These are phyloP conservation scores for Adansonia rubrostipa DNA, from an alignment of 441 rosid species.

Conservation along the genomic window DNA sequence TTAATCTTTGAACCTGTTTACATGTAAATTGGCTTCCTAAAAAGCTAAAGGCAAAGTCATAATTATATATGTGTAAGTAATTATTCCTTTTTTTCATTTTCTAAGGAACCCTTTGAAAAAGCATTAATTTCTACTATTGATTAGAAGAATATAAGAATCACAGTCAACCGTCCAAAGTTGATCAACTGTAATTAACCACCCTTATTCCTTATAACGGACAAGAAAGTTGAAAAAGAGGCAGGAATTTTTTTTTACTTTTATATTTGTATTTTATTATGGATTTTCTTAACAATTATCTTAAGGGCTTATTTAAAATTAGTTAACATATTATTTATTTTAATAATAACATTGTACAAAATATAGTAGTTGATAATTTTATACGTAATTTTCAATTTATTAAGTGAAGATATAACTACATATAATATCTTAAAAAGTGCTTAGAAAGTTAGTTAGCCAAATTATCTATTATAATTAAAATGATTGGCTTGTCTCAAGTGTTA, in stretches of 20 bases:
- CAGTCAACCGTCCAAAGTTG: conserved; percentile 6
- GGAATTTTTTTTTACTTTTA: neutral
- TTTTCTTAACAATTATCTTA: neutral
- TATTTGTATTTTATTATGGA: neutral
- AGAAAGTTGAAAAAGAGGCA: conserved; percentile 23
- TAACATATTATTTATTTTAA: too few relatives aligned
- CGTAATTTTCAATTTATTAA: too few relatives aligned
- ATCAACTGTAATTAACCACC: conserved; percentile 51
- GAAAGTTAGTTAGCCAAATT: too few relatives aligned
- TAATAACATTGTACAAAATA: too few relatives aligned
- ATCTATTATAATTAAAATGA: too few relatives aligned
- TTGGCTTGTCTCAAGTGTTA: neutral
- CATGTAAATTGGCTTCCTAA: neutral
- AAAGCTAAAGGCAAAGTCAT: neutral
- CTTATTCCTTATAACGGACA: conserved; percentile 31
- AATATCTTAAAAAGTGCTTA: too few relatives aligned
- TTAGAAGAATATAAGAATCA: conserved; percentile 17
- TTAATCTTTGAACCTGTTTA: neutral
- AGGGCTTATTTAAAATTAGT: neutral
- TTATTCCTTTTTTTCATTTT: neutral
- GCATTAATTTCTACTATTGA: neutral
- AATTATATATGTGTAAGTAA: neutral
- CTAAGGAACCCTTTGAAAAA: conserved; percentile 28
- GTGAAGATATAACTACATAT: too few relatives aligned
- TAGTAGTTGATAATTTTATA: too few relatives aligned